A percentile compares a stretch with the other conserved stretches of the same genome.
phyloP scores from a whole-genome alignment of 169 alveolate genomes.

The Cryptosporidium muris region DNA sequence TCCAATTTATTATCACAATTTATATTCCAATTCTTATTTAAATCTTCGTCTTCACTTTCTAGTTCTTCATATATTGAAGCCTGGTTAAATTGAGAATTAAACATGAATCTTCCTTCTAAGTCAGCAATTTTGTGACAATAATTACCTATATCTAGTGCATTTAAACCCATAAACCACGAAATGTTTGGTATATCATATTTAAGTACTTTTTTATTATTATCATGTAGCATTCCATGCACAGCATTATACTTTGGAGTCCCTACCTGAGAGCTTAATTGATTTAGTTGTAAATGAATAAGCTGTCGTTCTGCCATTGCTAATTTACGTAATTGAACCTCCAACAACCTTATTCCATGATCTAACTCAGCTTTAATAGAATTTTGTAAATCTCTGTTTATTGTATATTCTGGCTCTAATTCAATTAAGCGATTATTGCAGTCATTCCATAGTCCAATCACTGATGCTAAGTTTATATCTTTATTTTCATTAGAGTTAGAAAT shows the following conservation, averaged over 20 bases:
- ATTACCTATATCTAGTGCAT: conserved; percentile 47
- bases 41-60: conserved; percentile 40
- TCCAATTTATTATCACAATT: conserved; percentile 27
- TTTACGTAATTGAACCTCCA: conserved; percentile 31
- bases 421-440: conserved; percentile 7
- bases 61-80: background rate
- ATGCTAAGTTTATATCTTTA: conserved; percentile 16
- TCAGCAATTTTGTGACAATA: conserved; percentile 60
- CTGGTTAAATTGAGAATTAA: background rate
- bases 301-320: conserved; percentile 45
- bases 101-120: conserved; percentile 35
- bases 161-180: conserved; percentile 64
- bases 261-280: conserved; percentile 44
- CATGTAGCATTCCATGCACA: background rate
- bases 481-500: background rate
- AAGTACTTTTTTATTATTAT: background rate
- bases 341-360: conserved; percentile 33
- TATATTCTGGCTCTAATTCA: conserved; percentile 32
- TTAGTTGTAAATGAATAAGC: conserved; percentile 25
- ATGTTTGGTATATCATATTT: background rate
- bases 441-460: conserved; percentile 9
- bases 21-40: conserved; percentile 1
- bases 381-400: conserved; percentile 28
- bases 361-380: conserved; percentile 45
- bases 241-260: conserved; percentile 41